Evolutionary conservation across 2,329 filamentous ascomycete species (phyloP).

Genomic region (Fusarium sp.): DNA sequence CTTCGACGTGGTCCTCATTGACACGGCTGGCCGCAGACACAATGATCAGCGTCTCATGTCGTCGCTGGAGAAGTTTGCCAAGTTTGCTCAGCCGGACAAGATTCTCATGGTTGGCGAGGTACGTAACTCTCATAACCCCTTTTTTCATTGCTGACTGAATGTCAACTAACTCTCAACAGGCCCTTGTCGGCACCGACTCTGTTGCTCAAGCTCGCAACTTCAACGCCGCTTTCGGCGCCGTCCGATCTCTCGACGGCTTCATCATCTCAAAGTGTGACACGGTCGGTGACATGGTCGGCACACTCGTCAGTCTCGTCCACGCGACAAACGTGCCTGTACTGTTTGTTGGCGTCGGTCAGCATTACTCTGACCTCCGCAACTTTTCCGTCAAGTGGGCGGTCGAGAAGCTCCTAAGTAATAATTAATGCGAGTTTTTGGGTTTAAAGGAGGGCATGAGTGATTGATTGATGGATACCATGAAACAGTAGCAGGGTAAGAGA

Average conservation of each 20-base stretch:
- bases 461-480: conserved; percentile 4
- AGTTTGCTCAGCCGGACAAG: conserved; percentile 95
- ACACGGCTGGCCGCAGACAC: conserved; percentile 92
- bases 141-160: not conserved
- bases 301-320: conserved; percentile 95
- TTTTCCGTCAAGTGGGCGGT: conserved; percentile 75
- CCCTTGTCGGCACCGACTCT: conserved; percentile 92
- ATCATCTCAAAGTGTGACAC: conserved; percentile 99
- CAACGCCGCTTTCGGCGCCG: conserved; percentile 86
- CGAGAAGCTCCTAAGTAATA: conserved; percentile 66
- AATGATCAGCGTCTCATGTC: conserved; percentile 98
- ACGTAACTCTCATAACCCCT: conserved; percentile 25
- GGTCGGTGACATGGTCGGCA: conserved; percentile 98
- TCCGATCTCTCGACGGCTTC: conserved; percentile 87
- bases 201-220: conserved; percentile 97
- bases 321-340: conserved; percentile 95
- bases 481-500: conserved; percentile 18
- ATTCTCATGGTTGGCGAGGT: conserved; percentile 89
- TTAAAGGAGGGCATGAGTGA: not conserved
- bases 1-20: conserved; percentile 95
- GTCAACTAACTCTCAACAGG: conserved; percentile 53
- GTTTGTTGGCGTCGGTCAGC: conserved; percentile 80
- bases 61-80: conserved; percentile 94
- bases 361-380: conserved; percentile 72
- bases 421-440: conserved; percentile 42